A percentile compares a stretch with the other conserved stretches of the same genome.
Conservation (phyloP, 1,139 yeast genomes). For the Suhomyces bolitotheri region DNA sequence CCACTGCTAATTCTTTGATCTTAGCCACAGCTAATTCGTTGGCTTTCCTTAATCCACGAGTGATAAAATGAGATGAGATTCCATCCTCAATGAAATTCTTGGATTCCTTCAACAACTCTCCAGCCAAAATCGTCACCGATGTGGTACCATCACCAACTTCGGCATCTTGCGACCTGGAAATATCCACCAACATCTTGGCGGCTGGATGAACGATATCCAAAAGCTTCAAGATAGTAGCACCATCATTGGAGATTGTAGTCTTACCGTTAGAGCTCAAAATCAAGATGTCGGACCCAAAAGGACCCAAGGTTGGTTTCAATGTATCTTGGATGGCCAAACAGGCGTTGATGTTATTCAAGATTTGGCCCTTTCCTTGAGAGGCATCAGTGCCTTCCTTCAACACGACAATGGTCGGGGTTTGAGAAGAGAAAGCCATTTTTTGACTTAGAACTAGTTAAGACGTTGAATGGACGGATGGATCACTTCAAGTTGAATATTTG, state of each 20-base stretch:
- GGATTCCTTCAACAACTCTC: slow-evolving; percentile 89
- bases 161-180: slow-evolving; percentile 95
- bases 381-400: slow-evolving; percentile 97
- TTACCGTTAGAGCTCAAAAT: slow-evolving; percentile 80
- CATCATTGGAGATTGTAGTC: slow-evolving; percentile 96
- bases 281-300: slow-evolving; percentile 93
- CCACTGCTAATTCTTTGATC: slow-evolving; percentile 73
- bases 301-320: slow-evolving; percentile 91
- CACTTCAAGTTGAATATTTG: too few relatives aligned
- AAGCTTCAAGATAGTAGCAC: slow-evolving; percentile 91
- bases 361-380: slow-evolving; percentile 95
- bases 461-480: too few relatives aligned
- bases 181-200: slow-evolving; percentile 91
- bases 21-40: slow-evolving; percentile 72
- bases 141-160: slow-evolving; percentile 99
- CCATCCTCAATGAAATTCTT: slow-evolving; percentile 93
- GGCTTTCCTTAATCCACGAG: slow-evolving; percentile 86
- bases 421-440: slow-evolving; percentile 81
- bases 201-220: slow-evolving; percentile 98
- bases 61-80: slow-evolving; percentile 83
- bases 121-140: slow-evolving; percentile 90
- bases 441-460: not conserved
- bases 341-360: slow-evolving; percentile 91
- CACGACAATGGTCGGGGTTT: slow-evolving; percentile 95
- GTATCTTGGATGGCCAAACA: slow-evolving; percentile 97